Evolutionary conservation across 2,329 filamentous ascomycete genomes (phyloP), one percentile per base, ranked within the genome.

Genomic region (Beauveria sp.): DNA sequence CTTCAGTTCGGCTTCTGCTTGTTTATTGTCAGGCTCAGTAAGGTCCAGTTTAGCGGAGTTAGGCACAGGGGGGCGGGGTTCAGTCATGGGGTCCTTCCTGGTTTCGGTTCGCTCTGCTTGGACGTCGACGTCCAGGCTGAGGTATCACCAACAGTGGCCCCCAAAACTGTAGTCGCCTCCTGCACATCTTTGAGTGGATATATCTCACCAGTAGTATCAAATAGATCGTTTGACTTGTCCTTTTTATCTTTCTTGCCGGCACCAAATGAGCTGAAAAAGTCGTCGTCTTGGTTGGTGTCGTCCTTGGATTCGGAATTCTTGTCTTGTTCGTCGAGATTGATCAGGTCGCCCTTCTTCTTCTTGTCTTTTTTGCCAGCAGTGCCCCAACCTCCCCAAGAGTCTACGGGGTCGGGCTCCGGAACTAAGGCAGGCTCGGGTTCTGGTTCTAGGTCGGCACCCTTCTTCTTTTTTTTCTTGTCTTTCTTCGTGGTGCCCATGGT

Each of bases 251-350:
- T 84, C 67, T 83, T 83, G 12, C 77, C 74, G 57, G 79, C 82
- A 38, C 79, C 81, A 77, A 83, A 86, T 53, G 80, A 79, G 63
- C 75, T 79, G 70, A 83, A 84, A 65, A 83, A 82, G 62, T 81
- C 81, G 59, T 82, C 80, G 47, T 77, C 75, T 16, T 70, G 72
- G 42, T 73, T 68, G 55, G 73, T 65, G 53, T 72, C 70, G 16
- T 71, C 69, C 26, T 68, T 63, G 18, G 64, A 62, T 14, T 65
- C 46, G 8, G 26, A 28, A n/a, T 60, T 64, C 8, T 68, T 63
- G 50, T 67, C 66, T 24, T 65, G 63, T 16, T 72, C 73, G 64
- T 70, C 74, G 54, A 74, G 68, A 43, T 74, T 72, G 62, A 74
- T 73, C 62, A 76, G 68, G 58, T 76, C 70, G 63, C 71, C 69